Conservation (phyloP, 345 rosid species). For the Anacardium occidentale region DNA sequence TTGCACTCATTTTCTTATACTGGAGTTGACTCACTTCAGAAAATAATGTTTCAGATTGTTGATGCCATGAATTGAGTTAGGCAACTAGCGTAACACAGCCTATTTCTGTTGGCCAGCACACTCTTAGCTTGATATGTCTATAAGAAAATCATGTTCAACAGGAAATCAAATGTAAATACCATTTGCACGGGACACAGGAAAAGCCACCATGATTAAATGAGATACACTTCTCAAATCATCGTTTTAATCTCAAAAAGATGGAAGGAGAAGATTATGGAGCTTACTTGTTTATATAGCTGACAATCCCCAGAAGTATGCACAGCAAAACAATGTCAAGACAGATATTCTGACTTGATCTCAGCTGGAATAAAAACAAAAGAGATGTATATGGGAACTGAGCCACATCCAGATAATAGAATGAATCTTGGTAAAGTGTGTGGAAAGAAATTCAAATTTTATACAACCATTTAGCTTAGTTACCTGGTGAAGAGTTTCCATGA, state of each 20-base stretch:
- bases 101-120: background rate
- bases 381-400: slow-evolving; percentile 2
- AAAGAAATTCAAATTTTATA: background rate
- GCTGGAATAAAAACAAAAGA: slow-evolving; percentile 35
- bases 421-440: background rate
- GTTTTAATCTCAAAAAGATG: background rate
- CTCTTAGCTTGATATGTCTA: background rate
- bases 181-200: background rate
- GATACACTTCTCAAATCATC: slow-evolving; percentile 3
- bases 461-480: slow-evolving; percentile 36
- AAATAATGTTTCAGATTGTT: background rate
- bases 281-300: slow-evolving; percentile 70
- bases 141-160: background rate
- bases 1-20: background rate
- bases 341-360: slow-evolving; percentile 74
- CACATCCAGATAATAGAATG: background rate
- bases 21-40: too few relatives aligned
- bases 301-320: slow-evolving; percentile 68
- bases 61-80: background rate
- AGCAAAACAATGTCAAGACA: slow-evolving; percentile 71
- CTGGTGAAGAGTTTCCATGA: slow-evolving; percentile 65
- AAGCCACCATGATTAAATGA: background rate
- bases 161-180: background rate
- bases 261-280: slow-evolving; percentile 19
- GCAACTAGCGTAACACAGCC: background rate